Evolutionary conservation across 2,329 filamentous ascomycete species (phyloP).

Genomic region (Fusarium fujikuroi): DNA sequence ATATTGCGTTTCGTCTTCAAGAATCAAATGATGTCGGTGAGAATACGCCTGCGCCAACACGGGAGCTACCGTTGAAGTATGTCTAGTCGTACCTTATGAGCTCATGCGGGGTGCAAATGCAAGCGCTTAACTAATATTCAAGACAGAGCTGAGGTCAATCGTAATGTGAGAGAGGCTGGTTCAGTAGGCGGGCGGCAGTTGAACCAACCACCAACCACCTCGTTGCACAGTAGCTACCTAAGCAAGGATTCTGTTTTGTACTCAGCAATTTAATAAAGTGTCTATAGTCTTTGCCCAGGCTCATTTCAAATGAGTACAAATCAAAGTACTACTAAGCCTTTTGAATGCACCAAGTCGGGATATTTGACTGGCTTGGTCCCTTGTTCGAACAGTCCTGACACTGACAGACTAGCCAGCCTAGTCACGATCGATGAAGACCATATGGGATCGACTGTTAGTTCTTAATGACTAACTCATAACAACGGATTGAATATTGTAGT

Average conservation of each 20-base stretch:
- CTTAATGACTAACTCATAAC: neutral
- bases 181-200: neutral
- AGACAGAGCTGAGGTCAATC: neutral
- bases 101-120: constrained; percentile 21
- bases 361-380: neutral
- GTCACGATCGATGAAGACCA: neutral
- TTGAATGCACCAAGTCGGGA: neutral
- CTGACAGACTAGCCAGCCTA: neutral
- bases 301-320: neutral
- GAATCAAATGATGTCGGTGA: neutral
- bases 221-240: neutral
- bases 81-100: constrained; percentile 1
- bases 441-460: neutral
- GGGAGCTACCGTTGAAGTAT: constrained; percentile 22
- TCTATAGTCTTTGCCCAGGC: neutral
- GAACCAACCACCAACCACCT: neutral
- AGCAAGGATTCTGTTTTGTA: neutral
- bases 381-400: neutral
- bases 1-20: neutral
- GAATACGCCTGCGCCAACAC: constrained; percentile 1
- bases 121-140: neutral
- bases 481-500: neutral
- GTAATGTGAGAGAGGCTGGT: constrained; percentile 20
- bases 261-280: neutral
- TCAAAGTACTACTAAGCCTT: neutral